These are phyloP conservation scores for Dendrocalamus latiflorus DNA, from an alignment of 202 grass and related monocot species.

Conservation along the genomic window DNA sequence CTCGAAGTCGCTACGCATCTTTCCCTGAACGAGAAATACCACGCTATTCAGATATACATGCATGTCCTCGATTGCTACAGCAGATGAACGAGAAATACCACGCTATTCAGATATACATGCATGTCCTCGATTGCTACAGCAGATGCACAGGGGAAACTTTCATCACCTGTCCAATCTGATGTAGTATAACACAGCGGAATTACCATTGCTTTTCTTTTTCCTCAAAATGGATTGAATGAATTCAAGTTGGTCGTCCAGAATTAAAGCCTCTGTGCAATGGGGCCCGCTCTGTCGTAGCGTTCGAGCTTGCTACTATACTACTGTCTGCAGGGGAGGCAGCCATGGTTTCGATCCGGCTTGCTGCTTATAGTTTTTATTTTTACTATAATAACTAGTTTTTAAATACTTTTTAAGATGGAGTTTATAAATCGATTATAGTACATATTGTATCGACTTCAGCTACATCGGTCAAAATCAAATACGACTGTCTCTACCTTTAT, in stretches of 20 bases:
- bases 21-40: not conserved
- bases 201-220: not conserved
- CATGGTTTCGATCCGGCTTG: too few species aligned
- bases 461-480: too few species aligned
- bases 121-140: not conserved
- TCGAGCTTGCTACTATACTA: not conserved
- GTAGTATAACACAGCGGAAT: not conserved
- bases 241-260: not conserved
- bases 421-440: too few species aligned
- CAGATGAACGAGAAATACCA: not conserved
- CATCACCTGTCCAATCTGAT: not conserved
- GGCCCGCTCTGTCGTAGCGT: not conserved
- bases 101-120: not conserved
- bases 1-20: not conserved
- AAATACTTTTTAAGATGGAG: too few species aligned
- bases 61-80: not conserved
- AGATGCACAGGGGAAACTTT: not conserved
- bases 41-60: not conserved
- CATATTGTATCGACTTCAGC: too few species aligned
- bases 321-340: not conserved
- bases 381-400: too few species aligned
- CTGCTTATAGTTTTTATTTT: too few species aligned
- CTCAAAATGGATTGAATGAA: not conserved
- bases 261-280: not conserved
- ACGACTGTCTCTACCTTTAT: too few species aligned